phyloP scores from a whole-genome alignment of 169 alveolate genomes.

The Plasmodium malariae region DNA sequence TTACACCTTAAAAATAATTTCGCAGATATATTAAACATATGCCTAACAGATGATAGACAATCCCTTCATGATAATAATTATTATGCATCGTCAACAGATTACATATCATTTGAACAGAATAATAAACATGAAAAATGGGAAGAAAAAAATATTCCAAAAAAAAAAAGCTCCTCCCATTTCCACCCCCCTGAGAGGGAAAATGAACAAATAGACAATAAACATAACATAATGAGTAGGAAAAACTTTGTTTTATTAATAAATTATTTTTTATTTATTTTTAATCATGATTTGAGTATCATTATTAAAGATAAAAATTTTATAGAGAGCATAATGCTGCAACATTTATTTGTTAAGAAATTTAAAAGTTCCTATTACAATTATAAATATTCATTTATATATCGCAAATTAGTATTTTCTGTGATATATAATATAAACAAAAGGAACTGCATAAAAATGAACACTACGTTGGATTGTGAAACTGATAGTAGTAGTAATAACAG shows the following conservation, averaged over 20 bases:
- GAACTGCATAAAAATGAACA: conserved; percentile 13
- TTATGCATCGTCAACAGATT: background rate
- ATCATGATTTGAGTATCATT: conserved; percentile 26
- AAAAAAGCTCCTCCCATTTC: background rate
- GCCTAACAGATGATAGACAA: background rate
- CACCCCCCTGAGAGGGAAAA: background rate
- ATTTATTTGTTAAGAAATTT: conserved; percentile 40
- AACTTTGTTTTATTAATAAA: conserved; percentile 30
- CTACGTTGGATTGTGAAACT: background rate
- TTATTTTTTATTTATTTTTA: conserved; percentile 38
- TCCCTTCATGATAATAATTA: background rate
- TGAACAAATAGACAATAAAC: conserved; percentile 3
- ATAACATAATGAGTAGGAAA: conserved; percentile 13
- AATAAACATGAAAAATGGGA: no score
- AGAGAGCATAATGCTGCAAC: conserved; percentile 31
- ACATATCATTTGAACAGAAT: no score
- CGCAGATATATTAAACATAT: conserved; percentile 15
- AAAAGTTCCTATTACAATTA: conserved; percentile 55
- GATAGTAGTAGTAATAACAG: background rate
- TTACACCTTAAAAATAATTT: conserved; percentile 39
- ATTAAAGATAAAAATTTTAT: conserved; percentile 22
- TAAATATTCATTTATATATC: conserved; percentile 52
- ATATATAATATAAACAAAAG: conserved; percentile 40
- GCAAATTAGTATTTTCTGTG: conserved; percentile 38
- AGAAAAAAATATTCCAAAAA: no score